phyloP scores from a whole-genome alignment of 176 grass and related monocot genomes.

The Bolboschoenus planiculmis region DNA sequence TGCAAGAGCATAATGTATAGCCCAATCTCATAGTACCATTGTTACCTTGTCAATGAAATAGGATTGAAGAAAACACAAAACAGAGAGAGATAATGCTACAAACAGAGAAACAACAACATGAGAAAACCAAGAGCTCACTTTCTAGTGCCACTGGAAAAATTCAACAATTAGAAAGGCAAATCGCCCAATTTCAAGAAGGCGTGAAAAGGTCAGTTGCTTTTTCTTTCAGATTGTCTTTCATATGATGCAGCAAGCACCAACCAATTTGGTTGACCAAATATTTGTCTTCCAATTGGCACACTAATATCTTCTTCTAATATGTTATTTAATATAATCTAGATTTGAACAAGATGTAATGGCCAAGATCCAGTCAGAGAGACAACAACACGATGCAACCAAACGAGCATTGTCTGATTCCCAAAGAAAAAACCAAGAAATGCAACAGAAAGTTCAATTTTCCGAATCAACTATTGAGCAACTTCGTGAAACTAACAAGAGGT shows the following conservation, averaged over 20 bases:
- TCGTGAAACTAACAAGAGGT: conserved; percentile 46
- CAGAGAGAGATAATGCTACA: conserved; percentile 43
- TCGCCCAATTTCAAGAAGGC: conserved; percentile 38
- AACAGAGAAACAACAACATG: conserved; percentile 56
- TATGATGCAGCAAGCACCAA: neutral
- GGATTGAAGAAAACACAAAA: conserved; percentile 29
- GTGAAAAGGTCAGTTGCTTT: conserved; percentile 39
- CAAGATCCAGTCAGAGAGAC: conserved; percentile 47
- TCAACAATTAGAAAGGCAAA: conserved; percentile 40
- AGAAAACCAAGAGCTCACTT: conserved; percentile 47
- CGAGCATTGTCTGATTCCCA: conserved; percentile 38
- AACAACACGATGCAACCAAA: conserved; percentile 42
- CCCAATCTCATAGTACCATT: neutral
- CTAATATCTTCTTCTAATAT: conserved; percentile 22
- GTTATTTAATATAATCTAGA: conserved; percentile 42
- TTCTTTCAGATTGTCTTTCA: conserved; percentile 23
- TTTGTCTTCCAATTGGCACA: conserved; percentile 20
- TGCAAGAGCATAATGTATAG: neutral
- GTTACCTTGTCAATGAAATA: neutral
- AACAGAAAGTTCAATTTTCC: conserved; percentile 37
- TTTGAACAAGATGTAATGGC: conserved; percentile 42
- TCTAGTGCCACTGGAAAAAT: conserved; percentile 48
- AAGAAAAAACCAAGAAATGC: conserved; percentile 44
- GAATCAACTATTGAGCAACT: conserved; percentile 36
- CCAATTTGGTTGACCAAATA: neutral